A percentile compares a stretch with the other conserved stretches of the same genome.
phyloP scores from a whole-genome alignment of 2,329 filamentous ascomycete species.

The Fusarium oxysporum region DNA sequence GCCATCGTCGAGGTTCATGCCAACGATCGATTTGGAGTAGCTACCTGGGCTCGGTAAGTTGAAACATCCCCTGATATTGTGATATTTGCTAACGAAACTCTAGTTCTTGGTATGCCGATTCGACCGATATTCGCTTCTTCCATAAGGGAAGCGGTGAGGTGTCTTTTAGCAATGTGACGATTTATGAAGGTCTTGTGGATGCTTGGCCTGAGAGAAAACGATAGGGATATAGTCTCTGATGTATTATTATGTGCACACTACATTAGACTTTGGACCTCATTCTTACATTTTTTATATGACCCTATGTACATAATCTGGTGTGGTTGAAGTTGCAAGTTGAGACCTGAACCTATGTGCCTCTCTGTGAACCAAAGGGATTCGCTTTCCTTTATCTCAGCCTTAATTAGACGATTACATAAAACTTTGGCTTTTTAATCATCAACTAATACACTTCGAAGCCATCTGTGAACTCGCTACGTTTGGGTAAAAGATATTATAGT shows the following conservation, averaged over 20 bases:
- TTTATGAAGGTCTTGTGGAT: slow-evolving; percentile 53
- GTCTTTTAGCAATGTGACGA: slow-evolving; percentile 48
- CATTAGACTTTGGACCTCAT: background rate
- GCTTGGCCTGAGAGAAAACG: slow-evolving; percentile 51
- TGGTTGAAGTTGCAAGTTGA: background rate
- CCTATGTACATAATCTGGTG: background rate
- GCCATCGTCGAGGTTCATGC: slow-evolving; percentile 54
- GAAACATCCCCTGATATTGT: background rate
- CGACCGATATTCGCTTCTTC: slow-evolving; percentile 52
- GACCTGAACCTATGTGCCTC: background rate
- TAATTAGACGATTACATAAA: no score
- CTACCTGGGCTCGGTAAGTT: slow-evolving; percentile 57
- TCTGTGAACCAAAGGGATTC: background rate
- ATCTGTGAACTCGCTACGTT: background rate
- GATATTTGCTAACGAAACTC: slow-evolving; percentile 36
- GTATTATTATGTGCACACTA: background rate
- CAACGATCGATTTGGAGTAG: slow-evolving; percentile 55
- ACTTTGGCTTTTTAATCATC: background rate
- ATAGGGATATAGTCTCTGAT: slow-evolving; percentile 1
- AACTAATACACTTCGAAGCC: background rate
- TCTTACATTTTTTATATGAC: background rate
- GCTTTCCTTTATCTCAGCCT: background rate
- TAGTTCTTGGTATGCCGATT: slow-evolving; percentile 52
- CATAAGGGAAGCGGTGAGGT: slow-evolving; percentile 48
- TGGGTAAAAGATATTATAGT: background rate